Evolutionary conservation across 208 protist genomes (phyloP).

Genomic region (Leishmania martiniquensis): DNA sequence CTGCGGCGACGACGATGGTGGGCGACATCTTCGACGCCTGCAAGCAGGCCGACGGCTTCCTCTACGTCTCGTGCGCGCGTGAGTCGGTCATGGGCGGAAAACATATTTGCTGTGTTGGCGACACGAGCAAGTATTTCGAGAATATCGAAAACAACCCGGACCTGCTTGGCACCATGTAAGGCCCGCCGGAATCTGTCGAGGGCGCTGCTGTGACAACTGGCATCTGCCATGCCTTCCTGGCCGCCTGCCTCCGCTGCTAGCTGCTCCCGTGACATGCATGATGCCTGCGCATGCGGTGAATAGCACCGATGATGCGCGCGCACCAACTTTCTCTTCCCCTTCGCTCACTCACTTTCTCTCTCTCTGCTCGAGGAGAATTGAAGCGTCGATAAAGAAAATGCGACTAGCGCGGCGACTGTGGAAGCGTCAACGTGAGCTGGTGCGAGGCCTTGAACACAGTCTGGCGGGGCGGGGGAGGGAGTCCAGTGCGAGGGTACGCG

Average conservation of each 20-base stretch:
- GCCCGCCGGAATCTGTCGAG: background rate
- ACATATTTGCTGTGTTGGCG: conserved; percentile 9
- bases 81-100: conserved; percentile 4
- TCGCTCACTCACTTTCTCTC: too few relatives aligned
- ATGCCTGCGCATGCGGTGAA: too few relatives aligned
- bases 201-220: background rate
- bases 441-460: too few relatives aligned
- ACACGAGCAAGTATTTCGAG: conserved; percentile 6
- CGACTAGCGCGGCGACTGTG: too few relatives aligned
- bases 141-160: conserved; percentile 27
- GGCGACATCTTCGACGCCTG: conserved; percentile 16
- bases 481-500: too few relatives aligned
- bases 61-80: conserved; percentile 13
- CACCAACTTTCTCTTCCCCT: too few relatives aligned
- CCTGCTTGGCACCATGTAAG: conserved; percentile 13
- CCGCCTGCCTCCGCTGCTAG: background rate
- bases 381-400: too few relatives aligned
- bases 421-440: too few relatives aligned
- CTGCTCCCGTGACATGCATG: too few relatives aligned
- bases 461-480: too few relatives aligned
- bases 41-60: conserved; percentile 22
- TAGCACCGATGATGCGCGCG: too few relatives aligned
- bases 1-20: conserved; percentile 11
- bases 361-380: too few relatives aligned
- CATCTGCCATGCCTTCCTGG: background rate